Evolutionary conservation across 2,329 filamentous ascomycete species (phyloP), one percentile per base, ranked within the genome.

Genomic region (Pseudogymnoascus verrucosus): DNA sequence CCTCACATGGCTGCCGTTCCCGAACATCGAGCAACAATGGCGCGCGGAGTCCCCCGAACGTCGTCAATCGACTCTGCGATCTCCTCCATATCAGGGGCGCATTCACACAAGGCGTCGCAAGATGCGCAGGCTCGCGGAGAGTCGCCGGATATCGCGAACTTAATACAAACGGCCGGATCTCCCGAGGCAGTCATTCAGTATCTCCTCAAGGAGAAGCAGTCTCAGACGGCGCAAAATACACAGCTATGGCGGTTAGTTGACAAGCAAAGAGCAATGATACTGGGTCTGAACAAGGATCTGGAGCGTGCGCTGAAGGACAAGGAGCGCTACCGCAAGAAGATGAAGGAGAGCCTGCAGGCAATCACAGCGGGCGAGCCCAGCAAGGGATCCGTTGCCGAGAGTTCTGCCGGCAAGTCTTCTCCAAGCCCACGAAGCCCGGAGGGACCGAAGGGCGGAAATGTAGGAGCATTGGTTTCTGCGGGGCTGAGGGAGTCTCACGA

Each of bases 211-310:
- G 95, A 99, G 73, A 98, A 97, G 75, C 87, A 93, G 67, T 89
- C 91, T 60, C 89, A 92, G 63, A 85, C 90, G 4, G 89, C 91
- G 69, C 95, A 98, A 73, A 98, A 98, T 73, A 82, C 88, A 16
- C 93, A 99, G 74, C 78, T 99, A 71, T 99, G 95, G 95, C 88
- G 92, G 61, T 78, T 99, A 57, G 92, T 99, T 60, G 93, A 98
- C 75, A 98, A 99, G 78, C 95, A 99, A 76, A 84, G 93, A 66
- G 87, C 91, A 14, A 93, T 99, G 87, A 92, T 99, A 63, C 77
- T 96, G 19, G 93, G 93, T 6, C 81, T 99, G 67, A 97, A 98
- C 73, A 96, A 95, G 75, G 95, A 99, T 73, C 79, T 99, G 11
- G 93, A 98, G 75, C 86, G 90, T 62, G 87, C 93, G 1, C 76